Evolutionary conservation across 2,329 filamentous ascomycete species (phyloP), one percentile per base, ranked within the genome.

Genomic region (Stemphylium lycopersici): DNA sequence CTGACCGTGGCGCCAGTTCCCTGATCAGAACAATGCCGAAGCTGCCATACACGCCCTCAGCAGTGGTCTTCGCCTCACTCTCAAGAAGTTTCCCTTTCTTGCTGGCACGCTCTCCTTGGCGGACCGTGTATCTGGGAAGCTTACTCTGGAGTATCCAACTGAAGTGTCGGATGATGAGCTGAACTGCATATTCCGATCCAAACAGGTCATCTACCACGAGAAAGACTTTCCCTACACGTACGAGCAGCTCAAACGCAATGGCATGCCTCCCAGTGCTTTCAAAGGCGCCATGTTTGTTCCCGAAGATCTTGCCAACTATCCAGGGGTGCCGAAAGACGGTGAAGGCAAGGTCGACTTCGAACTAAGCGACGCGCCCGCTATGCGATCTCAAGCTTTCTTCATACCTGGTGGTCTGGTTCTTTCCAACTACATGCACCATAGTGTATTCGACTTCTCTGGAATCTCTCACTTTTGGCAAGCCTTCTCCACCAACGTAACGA

Each of bases 341-440:
- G 70, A 74, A 36, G 71, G 71, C 5, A 59, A 68, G 13, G 61
- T 70, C 10, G 54, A 67, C 37, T 72, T 71, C 22, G 44, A 56
- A 2, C 48, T 59, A 11, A 64, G 59, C 47, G 55, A 66, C 16
- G 66, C 64, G 13, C 72, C 72, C 2, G 71, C 57, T 3, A 66
- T 74, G 59, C 62, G 67, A 26, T 49, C 69, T 0, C 69, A 74
- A 42, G 71, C 70, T 1, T 69, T 63, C 58, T 75, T 75, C 55
- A 69, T 74, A 18, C 67, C 69, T 2, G 71, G 71, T 12, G 72
- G 72, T 1, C 67, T 75, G 8, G 65, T 72, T 2, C 45, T 75
- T n/a, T 72, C 68, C 49, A 67, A 67, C 31, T 74, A 73, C 51
- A 61, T 65, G 43, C 69, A 73, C 20, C 72, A 75, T 50, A 66